Conservation (phyloP, 1,139 yeast species). For the Arxiozyma heterogenica region DNA sequence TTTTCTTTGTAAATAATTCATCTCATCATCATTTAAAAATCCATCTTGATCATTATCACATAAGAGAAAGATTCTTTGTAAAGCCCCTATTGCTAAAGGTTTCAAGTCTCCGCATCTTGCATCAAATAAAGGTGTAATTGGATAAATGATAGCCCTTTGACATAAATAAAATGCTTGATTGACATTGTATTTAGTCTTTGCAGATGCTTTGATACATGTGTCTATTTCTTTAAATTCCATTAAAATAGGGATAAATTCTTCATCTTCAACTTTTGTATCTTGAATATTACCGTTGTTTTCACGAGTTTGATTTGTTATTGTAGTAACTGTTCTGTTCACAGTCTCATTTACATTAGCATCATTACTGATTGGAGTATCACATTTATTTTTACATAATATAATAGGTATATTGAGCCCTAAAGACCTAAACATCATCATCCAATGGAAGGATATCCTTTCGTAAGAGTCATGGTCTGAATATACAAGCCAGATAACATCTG, state of each 20-base stretch:
- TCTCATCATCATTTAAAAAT: constrained; percentile 57
- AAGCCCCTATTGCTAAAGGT: constrained; percentile 65
- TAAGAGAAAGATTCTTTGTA: constrained; percentile 71
- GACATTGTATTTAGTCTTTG: constrained; percentile 71
- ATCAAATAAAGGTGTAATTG: constrained; percentile 88
- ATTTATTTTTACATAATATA: constrained; percentile 80
- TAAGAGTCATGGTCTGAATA: constrained; percentile 91
- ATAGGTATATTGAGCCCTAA: constrained; percentile 89
- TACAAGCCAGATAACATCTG: constrained; percentile 88
- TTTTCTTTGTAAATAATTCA: constrained; percentile 56
- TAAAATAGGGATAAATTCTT: constrained; percentile 77
- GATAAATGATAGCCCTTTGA: constrained; percentile 85
- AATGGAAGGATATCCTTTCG: constrained; percentile 79
- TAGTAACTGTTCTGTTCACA: not conserved
- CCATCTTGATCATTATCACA: constrained; percentile 92
- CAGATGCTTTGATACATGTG: constrained; percentile 81
- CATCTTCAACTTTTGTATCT: constrained; percentile 35
- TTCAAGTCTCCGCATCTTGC: constrained; percentile 80
- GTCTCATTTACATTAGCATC: not conserved
- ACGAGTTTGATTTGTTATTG: not conserved
- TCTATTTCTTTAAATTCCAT: constrained; percentile 92
- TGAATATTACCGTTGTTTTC: constrained; percentile 15
- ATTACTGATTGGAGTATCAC: constrained; percentile 35
- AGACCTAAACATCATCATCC: constrained; percentile 90
- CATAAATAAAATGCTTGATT: constrained; percentile 84